Conservation (phyloP, 139 green algal species). For the Chlamydomonas schloesseri region DNA sequence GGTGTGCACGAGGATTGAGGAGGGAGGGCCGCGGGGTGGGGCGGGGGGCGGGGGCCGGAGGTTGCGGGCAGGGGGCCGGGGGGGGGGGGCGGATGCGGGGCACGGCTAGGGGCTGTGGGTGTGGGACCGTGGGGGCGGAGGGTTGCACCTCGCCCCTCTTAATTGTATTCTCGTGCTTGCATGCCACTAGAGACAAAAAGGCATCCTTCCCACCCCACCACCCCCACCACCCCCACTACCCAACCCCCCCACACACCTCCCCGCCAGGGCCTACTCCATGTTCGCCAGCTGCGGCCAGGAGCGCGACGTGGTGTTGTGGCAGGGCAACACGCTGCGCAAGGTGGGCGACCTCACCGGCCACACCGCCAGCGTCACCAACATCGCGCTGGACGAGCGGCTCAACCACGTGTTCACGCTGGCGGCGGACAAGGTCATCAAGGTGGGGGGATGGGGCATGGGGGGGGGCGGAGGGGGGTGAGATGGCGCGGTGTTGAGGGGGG, state of each 20-base stretch:
- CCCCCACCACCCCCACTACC: not conserved
- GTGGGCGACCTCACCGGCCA: slow-evolving; percentile 64
- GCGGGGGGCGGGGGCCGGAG: not conserved
- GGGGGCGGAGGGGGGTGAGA: too few species aligned
- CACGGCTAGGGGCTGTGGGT: too few species aligned
- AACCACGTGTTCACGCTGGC: slow-evolving; percentile 82
- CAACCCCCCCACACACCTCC: not conserved
- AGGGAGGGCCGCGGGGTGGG: too few species aligned
- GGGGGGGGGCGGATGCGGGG: too few species aligned
- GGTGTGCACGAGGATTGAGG: too few species aligned
- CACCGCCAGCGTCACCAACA: slow-evolving; percentile 70
- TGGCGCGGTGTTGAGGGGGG: not conserved
- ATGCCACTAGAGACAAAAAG: too few species aligned
- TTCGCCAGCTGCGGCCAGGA: slow-evolving; percentile 83
- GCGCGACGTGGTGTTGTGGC: slow-evolving; percentile 86
- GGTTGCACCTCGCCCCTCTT: too few species aligned
- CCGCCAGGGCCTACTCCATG: slow-evolving; percentile 74
- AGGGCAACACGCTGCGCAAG: slow-evolving; percentile 69
- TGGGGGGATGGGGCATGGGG: not conserved
- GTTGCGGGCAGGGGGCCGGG: not conserved
- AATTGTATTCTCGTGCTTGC: too few species aligned
- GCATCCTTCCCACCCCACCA: not conserved
- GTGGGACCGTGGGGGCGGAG: too few species aligned
- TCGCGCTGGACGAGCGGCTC: slow-evolving; percentile 77
- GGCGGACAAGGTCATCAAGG: slow-evolving; percentile 81